Conservation (phyloP, 192 early-diverging fungal species). For the Coemansia asiatica region DNA sequence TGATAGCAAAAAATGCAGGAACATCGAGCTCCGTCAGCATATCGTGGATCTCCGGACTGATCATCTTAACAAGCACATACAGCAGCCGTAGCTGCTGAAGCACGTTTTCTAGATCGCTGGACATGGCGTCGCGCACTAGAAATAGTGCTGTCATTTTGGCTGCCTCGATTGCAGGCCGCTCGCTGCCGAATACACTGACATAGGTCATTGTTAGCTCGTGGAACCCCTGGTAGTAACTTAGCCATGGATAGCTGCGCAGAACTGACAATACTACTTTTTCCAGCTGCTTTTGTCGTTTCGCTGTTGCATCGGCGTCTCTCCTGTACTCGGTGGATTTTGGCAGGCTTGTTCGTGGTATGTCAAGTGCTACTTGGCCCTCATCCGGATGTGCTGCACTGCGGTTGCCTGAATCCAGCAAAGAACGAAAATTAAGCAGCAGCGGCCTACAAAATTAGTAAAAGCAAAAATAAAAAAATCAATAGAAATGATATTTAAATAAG, state of each 20-base stretch:
- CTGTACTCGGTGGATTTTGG: conserved; percentile 31
- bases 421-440: conserved; percentile 45
- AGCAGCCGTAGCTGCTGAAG: conserved; percentile 42
- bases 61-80: conserved; percentile 27
- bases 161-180: conserved; percentile 55
- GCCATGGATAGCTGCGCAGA: conserved; percentile 59
- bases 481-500: neutral
- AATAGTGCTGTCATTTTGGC: conserved; percentile 60
- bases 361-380: conserved; percentile 46
- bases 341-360: conserved; percentile 30
- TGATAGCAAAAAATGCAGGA: conserved; percentile 67
- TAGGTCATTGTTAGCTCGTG: conserved; percentile 56
- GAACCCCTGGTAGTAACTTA: conserved; percentile 71
- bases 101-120: conserved; percentile 34
- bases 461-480: neutral
- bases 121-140: conserved; percentile 53
- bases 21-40: conserved; percentile 49
- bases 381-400: conserved; percentile 25
- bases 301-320: conserved; percentile 28
- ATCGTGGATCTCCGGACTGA: conserved; percentile 30
- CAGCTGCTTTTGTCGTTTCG: conserved; percentile 56
- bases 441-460: conserved; percentile 19
- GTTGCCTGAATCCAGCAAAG: conserved; percentile 23
- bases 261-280: conserved; percentile 51
- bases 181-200: conserved; percentile 59